Conservation (phyloP, 345 rosid species). For the Arabis hirsuta region DNA sequence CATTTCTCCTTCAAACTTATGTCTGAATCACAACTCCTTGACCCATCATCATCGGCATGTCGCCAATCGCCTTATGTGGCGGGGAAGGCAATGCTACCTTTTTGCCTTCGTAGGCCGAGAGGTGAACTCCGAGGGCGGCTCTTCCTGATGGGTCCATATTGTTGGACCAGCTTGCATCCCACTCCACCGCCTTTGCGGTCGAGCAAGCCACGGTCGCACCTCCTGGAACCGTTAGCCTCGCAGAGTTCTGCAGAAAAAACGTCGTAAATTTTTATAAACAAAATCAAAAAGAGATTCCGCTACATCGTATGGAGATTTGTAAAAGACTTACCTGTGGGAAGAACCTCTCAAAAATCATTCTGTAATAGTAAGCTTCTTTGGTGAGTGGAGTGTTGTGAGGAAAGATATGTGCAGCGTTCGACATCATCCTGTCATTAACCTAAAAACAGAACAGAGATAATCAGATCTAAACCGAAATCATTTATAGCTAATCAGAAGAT, state of each 20-base stretch:
- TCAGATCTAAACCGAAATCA: neutral
- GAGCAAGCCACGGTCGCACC: conserved; percentile 93
- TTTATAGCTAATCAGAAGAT: neutral
- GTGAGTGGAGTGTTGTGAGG: conserved; percentile 84
- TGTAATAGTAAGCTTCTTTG: conserved; percentile 87
- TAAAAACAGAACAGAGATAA: conserved; percentile 22
- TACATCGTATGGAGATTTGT: neutral
- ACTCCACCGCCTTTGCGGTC: conserved; percentile 85
- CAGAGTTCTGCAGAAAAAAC: conserved; percentile 63
- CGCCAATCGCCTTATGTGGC: conserved; percentile 48
- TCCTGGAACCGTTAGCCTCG: conserved; percentile 82
- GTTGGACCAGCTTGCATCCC: conserved; percentile 85
- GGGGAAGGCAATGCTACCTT: conserved; percentile 33
- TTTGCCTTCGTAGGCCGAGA: conserved; percentile 61
- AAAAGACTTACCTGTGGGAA: conserved; percentile 65
- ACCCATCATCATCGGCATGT: conserved; percentile 55
- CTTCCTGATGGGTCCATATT: conserved; percentile 97
- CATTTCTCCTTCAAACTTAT: conserved; percentile 30
- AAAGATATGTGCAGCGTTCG: conserved; percentile 66
- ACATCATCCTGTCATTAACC: conserved; percentile 90
- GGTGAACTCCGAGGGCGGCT: conserved; percentile 90
- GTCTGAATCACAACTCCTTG: conserved; percentile 58
- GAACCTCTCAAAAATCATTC: conserved; percentile 90
- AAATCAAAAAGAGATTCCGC: neutral
- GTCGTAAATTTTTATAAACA: neutral